Evolutionary conservation across 306 rosid genomes (phyloP).

Genomic region (Psophocarpus tetragonolobus): DNA sequence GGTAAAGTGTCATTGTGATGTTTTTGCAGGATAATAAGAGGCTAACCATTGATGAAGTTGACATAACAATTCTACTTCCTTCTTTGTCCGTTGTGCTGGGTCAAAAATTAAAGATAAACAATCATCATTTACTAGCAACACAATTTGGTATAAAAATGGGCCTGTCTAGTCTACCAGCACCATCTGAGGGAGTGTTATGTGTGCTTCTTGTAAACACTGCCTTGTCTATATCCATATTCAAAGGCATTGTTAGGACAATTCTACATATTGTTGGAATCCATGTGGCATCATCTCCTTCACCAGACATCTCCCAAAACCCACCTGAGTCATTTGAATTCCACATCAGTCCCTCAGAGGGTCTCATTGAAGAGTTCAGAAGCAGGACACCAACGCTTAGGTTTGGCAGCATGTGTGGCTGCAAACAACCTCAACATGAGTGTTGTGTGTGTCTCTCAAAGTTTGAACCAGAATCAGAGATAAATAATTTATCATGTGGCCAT

Average conservation of each 20-base stretch:
- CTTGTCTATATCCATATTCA: slow-evolving; percentile 61
- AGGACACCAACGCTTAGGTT: slow-evolving; percentile 48
- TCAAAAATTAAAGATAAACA: neutral
- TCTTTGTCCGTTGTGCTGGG: slow-evolving; percentile 29
- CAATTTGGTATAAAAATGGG: slow-evolving; percentile 51
- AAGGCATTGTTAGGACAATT: slow-evolving; percentile 61
- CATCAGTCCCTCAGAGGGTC: slow-evolving; percentile 36
- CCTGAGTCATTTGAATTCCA: slow-evolving; percentile 44
- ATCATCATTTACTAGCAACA: neutral
- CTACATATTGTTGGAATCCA: slow-evolving; percentile 62
- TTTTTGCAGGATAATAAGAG: slow-evolving; percentile 41
- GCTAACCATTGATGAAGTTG: neutral
- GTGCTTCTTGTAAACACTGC: slow-evolving; percentile 62
- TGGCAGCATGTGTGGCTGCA: slow-evolving; percentile 31
- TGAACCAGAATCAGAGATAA: slow-evolving; percentile 62
- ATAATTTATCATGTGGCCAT: slow-evolving; percentile 68
- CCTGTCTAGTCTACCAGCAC: slow-evolving; percentile 77
- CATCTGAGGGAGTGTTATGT: slow-evolving; percentile 72
- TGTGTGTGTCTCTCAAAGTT: slow-evolving; percentile 63
- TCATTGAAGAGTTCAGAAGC: slow-evolving; percentile 56
- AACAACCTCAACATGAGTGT: slow-evolving; percentile 56
- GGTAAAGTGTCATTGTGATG: neutral
- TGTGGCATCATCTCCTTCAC: slow-evolving; percentile 36
- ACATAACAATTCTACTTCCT: neutral
- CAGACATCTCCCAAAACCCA: slow-evolving; percentile 36